Conservation (phyloP, 148 eudicot species). For the Nyssa sinensis region DNA sequence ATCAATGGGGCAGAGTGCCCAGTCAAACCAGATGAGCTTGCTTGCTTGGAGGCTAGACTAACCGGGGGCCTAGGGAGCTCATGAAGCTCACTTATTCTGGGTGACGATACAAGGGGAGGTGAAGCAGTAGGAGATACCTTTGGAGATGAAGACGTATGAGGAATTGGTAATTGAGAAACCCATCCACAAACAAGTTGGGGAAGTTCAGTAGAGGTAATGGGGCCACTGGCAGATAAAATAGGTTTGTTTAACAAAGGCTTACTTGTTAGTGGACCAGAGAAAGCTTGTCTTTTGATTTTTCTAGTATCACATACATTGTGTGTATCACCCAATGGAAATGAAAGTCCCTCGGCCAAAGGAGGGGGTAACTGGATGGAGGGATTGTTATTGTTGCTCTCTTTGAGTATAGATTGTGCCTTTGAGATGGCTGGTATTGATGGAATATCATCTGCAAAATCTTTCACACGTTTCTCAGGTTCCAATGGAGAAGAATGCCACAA, state of each 20-base stretch:
- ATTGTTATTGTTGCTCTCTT: slow-evolving; percentile 37
- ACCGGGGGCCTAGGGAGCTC: slow-evolving; percentile 96
- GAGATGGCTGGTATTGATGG: slow-evolving; percentile 21
- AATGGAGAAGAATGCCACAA: slow-evolving; percentile 69
- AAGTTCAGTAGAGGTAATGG: slow-evolving; percentile 45
- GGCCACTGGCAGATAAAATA: slow-evolving; percentile 50
- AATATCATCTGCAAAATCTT: slow-evolving; percentile 51
- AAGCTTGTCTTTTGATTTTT: slow-evolving; percentile 65
- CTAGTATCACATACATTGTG: slow-evolving; percentile 44
- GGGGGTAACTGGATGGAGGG: slow-evolving; percentile 48
- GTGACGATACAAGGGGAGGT: slow-evolving; percentile 64
- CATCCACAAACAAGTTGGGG: slow-evolving; percentile 48
- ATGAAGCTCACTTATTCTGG: slow-evolving; percentile 90
- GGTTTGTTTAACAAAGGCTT: slow-evolving; percentile 49
- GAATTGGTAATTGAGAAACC: slow-evolving; percentile 40
- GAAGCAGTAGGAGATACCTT: slow-evolving; percentile 44
- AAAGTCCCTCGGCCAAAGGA: slow-evolving; percentile 45
- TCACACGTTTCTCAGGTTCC: slow-evolving; percentile 52
- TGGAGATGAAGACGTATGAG: slow-evolving; percentile 40
- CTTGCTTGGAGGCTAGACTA: slow-evolving; percentile 44
- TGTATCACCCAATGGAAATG: slow-evolving; percentile 43
- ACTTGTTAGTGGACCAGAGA: slow-evolving; percentile 86
- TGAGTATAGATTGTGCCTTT: slow-evolving; percentile 27
- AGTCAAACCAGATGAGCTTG: slow-evolving; percentile 32
- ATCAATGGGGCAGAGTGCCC: slow-evolving; percentile 66